A percentile compares a stretch with the other conserved stretches of the same genome.
phyloP scores from a whole-genome alignment of 768 basidiomycete genomes.

The Clitopilus passeckerianus region DNA sequence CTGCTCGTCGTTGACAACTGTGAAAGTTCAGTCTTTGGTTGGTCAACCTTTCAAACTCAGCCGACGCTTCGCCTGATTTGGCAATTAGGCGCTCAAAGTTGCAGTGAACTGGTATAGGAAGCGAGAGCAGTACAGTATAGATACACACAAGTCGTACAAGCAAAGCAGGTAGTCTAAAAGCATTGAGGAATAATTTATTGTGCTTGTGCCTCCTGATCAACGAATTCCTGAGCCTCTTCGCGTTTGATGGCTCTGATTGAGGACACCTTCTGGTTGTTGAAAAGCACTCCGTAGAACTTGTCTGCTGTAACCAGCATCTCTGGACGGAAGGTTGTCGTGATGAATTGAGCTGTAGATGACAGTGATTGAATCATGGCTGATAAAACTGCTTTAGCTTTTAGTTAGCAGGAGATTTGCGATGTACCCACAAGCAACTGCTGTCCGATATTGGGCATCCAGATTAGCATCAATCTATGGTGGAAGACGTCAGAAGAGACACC shows the following conservation, averaged over 20 bases:
- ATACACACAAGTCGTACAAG: not conserved
- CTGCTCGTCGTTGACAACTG: not conserved
- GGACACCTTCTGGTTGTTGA: conserved; percentile 94
- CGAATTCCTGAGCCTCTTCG: conserved; percentile 92
- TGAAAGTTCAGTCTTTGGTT: not conserved
- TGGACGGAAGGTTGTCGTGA: conserved; percentile 96
- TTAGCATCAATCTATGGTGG: conserved; percentile 85
- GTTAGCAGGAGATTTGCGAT: not conserved
- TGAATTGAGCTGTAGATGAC: conserved; percentile 86
- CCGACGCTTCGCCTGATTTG: not conserved
- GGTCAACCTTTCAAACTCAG: not conserved
- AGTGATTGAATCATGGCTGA: conserved; percentile 92
- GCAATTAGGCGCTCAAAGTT: not conserved
- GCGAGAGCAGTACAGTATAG: not conserved
- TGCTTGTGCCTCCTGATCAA: conserved; percentile 53
- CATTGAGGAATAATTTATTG: conserved; percentile 11
- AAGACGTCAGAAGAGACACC: not conserved
- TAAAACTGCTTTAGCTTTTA: not conserved
- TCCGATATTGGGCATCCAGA: conserved; percentile 95
- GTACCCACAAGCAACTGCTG: conserved; percentile 85
- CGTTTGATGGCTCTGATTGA: conserved; percentile 82
- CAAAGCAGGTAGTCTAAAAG: not conserved
- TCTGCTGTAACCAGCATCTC: conserved; percentile 96
- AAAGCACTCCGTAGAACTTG: conserved; percentile 95
- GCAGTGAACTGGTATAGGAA: not conserved